A percentile compares a stretch with the other conserved stretches of the same genome.
Evolutionary conservation across 495 filamentous ascomycete genomes (phyloP).

Genomic region (Podospora sp.): DNA sequence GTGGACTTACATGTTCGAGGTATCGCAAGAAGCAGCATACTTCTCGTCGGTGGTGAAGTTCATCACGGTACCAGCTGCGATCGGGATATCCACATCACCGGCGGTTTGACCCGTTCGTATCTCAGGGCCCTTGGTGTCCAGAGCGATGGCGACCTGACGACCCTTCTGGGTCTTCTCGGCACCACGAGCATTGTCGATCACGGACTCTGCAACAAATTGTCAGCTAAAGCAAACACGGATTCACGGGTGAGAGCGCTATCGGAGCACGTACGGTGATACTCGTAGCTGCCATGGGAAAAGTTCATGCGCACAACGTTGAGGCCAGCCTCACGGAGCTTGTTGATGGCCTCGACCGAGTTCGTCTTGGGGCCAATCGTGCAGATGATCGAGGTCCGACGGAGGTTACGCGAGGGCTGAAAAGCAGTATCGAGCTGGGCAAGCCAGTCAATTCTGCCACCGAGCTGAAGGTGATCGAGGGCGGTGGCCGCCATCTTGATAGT

Average conservation of each 20-base stretch:
- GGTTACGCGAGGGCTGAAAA: conserved; percentile 78
- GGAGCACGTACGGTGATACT: conserved; percentile 48
- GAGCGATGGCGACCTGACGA: conserved; percentile 91
- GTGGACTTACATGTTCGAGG: conserved; percentile 85
- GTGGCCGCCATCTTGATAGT: conserved; percentile 56
- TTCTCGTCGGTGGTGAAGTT: conserved; percentile 98
- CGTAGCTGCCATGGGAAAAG: conserved; percentile 97
- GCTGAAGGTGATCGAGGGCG: conserved; percentile 76
- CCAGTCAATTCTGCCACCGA: conserved; percentile 90
- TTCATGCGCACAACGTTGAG: conserved; percentile 98
- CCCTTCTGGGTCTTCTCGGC: conserved; percentile 75
- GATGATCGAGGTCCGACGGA: conserved; percentile 96
- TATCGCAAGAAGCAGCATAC: conserved; percentile 80
- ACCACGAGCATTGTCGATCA: conserved; percentile 89
- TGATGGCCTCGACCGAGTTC: conserved; percentile 95
- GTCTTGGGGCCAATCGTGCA: conserved; percentile 99
- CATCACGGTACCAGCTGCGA: conserved; percentile 76
- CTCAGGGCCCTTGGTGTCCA: conserved; percentile 98
- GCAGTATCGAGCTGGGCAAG: conserved; percentile 76
- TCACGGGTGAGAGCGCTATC: not conserved
- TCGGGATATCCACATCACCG: conserved; percentile 82
- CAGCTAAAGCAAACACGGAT: not conserved
- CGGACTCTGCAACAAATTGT: conserved; percentile 59
- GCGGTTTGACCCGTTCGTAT: conserved; percentile 95
- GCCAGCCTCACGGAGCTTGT: conserved; percentile 82